Percentiles rank a stretch among this genome's conserved stretches.
Evolutionary conservation across 805 yeast genomes (phyloP).

Genomic region (Yamadazyma ubonensis): DNA sequence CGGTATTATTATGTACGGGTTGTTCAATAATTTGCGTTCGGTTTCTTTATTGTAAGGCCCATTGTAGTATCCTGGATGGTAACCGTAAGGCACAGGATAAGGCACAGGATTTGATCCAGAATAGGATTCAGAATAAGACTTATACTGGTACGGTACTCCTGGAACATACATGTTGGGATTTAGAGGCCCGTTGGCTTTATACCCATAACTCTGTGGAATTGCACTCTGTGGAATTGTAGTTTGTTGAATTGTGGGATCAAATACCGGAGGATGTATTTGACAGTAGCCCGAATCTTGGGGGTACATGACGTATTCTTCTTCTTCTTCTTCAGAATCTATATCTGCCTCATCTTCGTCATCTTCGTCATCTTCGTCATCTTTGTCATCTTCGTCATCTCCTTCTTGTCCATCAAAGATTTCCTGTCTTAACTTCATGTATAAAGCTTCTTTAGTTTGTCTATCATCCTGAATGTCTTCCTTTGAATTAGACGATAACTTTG

Average conservation of each 20-base stretch:
- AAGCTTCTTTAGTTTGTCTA: slow-evolving; percentile 33
- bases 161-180: no score
- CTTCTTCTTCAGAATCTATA: not conserved
- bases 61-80: slow-evolving; percentile 1
- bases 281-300: not conserved
- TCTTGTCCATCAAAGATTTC: slow-evolving; percentile 31
- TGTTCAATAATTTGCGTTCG: slow-evolving; percentile 26
- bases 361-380: slow-evolving; percentile 6
- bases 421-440: slow-evolving; percentile 38
- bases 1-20: slow-evolving; percentile 29
- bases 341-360: slow-evolving; percentile 1
- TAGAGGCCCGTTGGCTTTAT: no score
- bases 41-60: slow-evolving; percentile 24
- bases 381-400: slow-evolving; percentile 16
- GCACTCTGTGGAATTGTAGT: no score
- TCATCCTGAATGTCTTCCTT: slow-evolving; percentile 14
- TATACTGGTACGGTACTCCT: no score
- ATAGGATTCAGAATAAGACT: not conserved
- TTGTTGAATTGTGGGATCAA: no score
- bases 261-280: slow-evolving; percentile 1
- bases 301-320: no score
- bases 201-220: no score
- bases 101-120: no score
- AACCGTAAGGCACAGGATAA: no score
- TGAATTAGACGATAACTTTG: not conserved